These are phyloP conservation scores for Sporothrix curviconia DNA, from an alignment of 2,329 filamentous ascomycete species.

Conservation along the genomic window DNA sequence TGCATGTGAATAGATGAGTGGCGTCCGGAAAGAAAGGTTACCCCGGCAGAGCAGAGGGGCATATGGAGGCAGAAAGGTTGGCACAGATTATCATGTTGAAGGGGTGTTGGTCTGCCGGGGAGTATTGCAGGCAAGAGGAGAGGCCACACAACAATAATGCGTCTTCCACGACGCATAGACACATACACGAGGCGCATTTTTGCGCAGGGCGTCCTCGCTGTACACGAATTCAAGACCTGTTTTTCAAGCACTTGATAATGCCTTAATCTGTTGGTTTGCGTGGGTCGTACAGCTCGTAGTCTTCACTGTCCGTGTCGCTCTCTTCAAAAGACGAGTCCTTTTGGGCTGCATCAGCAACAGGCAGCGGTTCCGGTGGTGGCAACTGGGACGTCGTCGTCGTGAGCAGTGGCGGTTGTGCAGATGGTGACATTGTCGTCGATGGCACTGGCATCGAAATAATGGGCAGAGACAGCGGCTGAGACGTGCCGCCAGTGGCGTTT, in stretches of 20 bases:
- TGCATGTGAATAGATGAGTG: too few relatives aligned
- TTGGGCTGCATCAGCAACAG: neutral
- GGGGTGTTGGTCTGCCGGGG: too few relatives aligned
- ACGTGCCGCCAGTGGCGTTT: slow-evolving; percentile 4
- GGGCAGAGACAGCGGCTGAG: neutral
- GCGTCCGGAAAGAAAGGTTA: too few relatives aligned
- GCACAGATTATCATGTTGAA: too few relatives aligned
- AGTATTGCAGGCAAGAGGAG: too few relatives aligned
- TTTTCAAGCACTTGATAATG: neutral
- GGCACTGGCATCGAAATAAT: slow-evolving; percentile 5
- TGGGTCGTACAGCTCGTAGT: slow-evolving; percentile 62
- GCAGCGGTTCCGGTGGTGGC: neutral
- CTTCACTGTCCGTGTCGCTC: slow-evolving; percentile 64
- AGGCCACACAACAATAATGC: too few relatives aligned
- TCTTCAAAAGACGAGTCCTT: slow-evolving; percentile 30
- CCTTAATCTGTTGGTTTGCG: slow-evolving; percentile 50
- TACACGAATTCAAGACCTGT: neutral
- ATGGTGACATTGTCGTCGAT: neutral
- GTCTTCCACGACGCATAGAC: too few relatives aligned
- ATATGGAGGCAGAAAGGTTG: too few relatives aligned
- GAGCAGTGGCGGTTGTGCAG: neutral
- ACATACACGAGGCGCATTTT: too few relatives aligned
- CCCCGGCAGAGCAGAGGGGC: too few relatives aligned
- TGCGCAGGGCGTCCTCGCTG: neutral
- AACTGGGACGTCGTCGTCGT: neutral